Evolutionary conservation across 768 basidiomycete genomes (phyloP).

Genomic region (Hericium coralloides): DNA sequence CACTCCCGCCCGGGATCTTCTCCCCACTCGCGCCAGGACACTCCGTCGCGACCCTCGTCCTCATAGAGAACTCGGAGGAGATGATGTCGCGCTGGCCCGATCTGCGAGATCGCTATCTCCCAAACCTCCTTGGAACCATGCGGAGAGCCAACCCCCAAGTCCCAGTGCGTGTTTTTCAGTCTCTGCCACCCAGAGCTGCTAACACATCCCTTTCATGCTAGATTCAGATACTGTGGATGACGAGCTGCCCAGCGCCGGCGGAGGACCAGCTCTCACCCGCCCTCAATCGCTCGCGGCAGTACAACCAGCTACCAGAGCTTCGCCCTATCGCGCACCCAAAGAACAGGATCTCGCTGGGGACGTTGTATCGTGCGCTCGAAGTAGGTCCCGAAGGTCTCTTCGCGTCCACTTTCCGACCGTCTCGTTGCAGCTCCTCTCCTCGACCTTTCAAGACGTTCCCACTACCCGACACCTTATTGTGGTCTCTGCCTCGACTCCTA

Average conservation of each 20-base stretch:
- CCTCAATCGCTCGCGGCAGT: constrained; percentile 8
- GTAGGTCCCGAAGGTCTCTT: constrained; percentile 4
- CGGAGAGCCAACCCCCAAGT: constrained; percentile 13
- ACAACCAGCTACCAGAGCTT: constrained; percentile 11
- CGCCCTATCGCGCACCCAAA: constrained; percentile 9
- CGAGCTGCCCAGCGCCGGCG: constrained; percentile 4
- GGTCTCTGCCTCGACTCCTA: constrained; percentile 12
- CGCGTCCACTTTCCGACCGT: neutral
- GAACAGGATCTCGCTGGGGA: constrained; percentile 12
- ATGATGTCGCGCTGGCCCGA: constrained; percentile 15
- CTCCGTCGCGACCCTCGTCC: constrained; percentile 11
- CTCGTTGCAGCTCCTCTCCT: constrained; percentile 6
- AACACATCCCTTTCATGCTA: neutral
- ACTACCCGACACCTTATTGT: constrained; percentile 15
- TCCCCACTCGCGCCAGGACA: constrained; percentile 9
- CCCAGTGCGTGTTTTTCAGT: constrained; percentile 3
- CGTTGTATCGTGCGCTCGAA: constrained; percentile 8
- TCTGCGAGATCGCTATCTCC: constrained; percentile 16
- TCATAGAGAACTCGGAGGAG: constrained; percentile 14
- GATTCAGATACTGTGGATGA: constrained; percentile 13
- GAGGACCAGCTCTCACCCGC: constrained; percentile 6
- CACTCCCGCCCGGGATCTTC: constrained; percentile 12
- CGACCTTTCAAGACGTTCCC: constrained; percentile 1
- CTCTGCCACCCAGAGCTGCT: neutral
- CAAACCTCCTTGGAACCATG: constrained; percentile 14